A percentile compares a stretch with the other conserved stretches of the same genome.
Evolutionary conservation across 2,329 filamentous ascomycete genomes (phyloP).

Genomic region (Fusarium sterilihyphosum): DNA sequence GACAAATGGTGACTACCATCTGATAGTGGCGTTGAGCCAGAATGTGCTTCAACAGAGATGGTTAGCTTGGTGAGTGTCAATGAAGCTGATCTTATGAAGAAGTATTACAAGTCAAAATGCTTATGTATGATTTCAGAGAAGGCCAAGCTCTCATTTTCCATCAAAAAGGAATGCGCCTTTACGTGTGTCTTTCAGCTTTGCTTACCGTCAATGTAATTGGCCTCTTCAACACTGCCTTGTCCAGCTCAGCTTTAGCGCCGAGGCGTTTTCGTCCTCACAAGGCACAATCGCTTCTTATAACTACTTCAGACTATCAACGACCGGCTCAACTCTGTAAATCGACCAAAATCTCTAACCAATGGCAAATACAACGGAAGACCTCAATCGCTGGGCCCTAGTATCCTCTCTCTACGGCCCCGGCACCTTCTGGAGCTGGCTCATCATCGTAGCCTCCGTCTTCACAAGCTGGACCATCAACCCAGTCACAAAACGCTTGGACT

Average conservation of each 20-base stretch:
- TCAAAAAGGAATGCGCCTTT: fast-evolving
- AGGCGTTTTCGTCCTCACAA: neutral
- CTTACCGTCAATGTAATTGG: neutral
- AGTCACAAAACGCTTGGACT: neutral
- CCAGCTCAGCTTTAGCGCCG: neutral
- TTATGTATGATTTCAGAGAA: too few species aligned
- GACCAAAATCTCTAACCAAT: neutral
- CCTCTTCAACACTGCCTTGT: too few species aligned
- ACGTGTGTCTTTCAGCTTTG: neutral
- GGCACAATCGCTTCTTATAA: neutral
- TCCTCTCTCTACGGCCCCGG: neutral
- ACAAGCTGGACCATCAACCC: neutral
- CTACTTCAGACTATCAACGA: neutral
- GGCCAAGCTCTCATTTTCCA: fast-evolving
- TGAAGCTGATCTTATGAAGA: neutral
- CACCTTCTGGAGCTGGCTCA: neutral
- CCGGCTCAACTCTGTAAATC: fast-evolving
- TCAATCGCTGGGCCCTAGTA: neutral
- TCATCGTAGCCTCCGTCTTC: neutral
- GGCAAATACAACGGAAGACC: fast-evolving
- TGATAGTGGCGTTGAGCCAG: neutral
- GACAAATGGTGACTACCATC: neutral
- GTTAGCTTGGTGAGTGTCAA: neutral
- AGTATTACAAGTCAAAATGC: too few species aligned
- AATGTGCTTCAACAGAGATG: fast-evolving